These are phyloP conservation scores for Fibroporia radiculosa DNA, from an alignment of 768 basidiomycete species.

Conservation along the genomic window DNA sequence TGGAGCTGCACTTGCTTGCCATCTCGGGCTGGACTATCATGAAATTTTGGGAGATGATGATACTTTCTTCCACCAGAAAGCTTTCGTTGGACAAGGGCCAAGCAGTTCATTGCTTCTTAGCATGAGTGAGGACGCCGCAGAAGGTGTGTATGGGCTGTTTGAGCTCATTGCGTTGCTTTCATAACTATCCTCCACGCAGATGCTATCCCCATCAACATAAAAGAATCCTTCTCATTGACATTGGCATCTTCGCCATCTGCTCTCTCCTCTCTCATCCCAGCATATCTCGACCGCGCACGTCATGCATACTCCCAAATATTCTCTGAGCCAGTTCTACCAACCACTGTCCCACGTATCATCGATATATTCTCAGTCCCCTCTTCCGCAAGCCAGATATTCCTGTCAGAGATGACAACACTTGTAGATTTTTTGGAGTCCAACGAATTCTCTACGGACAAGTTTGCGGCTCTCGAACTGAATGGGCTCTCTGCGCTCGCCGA, in stretches of 20 bases:
- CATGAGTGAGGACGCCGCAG: constrained; percentile 45
- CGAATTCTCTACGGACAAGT: constrained; percentile 31
- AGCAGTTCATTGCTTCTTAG: constrained; percentile 47
- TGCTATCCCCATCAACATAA: constrained; percentile 45
- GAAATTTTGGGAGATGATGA: constrained; percentile 37
- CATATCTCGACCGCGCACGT: constrained; percentile 49
- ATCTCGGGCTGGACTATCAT: constrained; percentile 64
- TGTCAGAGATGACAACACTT: constrained; percentile 36
- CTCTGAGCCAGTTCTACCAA: constrained; percentile 27
- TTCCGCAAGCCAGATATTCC: constrained; percentile 30
- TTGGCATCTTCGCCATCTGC: constrained; percentile 28
- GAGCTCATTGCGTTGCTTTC: background rate
- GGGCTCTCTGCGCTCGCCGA: constrained; percentile 41
- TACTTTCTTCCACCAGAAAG: constrained; percentile 16
- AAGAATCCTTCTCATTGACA: constrained; percentile 38
- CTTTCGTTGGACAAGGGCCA: constrained; percentile 51
- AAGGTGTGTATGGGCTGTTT: constrained; percentile 34
- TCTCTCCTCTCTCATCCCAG: constrained; percentile 46
- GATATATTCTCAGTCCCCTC: constrained; percentile 35
- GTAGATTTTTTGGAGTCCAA: constrained; percentile 48
- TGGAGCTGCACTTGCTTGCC: constrained; percentile 53
- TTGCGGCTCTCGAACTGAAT: constrained; percentile 56
- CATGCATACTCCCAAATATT: constrained; percentile 51
- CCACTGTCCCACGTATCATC: constrained; percentile 24
- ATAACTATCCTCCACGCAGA: constrained; percentile 28